phyloP scores from a whole-genome alignment of 1,284 basidiomycete genomes.

The Pseudozyma hubeiensis region DNA sequence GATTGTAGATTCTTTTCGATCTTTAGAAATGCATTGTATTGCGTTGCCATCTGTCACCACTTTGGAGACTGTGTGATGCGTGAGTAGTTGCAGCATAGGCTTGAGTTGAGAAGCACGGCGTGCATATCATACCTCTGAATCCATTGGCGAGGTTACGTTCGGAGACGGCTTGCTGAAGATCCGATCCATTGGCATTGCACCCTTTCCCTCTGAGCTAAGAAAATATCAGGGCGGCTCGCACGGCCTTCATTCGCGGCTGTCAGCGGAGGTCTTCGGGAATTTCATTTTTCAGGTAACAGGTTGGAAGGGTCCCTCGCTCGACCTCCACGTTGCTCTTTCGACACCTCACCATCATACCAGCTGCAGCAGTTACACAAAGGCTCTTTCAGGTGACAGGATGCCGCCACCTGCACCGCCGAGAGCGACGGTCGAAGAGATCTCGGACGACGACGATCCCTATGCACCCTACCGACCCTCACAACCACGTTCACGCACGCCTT shows the following conservation, averaged over 20 bases:
- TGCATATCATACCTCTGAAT: too few species aligned
- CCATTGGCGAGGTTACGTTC: too few species aligned
- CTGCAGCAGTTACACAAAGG: not conserved
- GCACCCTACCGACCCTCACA: constrained; percentile 29
- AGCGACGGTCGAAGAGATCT: constrained; percentile 43
- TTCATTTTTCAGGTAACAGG: not conserved
- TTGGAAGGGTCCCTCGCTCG: not conserved
- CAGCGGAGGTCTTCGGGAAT: constrained; percentile 8
- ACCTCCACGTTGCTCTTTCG: constrained; percentile 9
- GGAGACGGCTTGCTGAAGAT: too few species aligned
- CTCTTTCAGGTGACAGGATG: constrained; percentile 10
- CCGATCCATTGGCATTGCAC: too few species aligned
- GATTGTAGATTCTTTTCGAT: not conserved
- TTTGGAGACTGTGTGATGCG: not conserved
- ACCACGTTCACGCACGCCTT: constrained; percentile 2
- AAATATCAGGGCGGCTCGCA: too few species aligned
- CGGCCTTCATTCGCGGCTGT: too few species aligned
- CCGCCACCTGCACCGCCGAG: constrained; percentile 19
- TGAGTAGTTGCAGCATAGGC: too few species aligned
- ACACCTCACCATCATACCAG: not conserved
- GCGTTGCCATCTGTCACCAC: too few species aligned
- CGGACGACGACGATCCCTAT: constrained; percentile 47
- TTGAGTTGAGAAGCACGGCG: too few species aligned
- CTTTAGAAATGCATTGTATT: not conserved
- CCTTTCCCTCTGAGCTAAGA: too few species aligned